phyloP scores from a whole-genome alignment of 1,139 yeast species.

The Geotrichum aggregatum region DNA sequence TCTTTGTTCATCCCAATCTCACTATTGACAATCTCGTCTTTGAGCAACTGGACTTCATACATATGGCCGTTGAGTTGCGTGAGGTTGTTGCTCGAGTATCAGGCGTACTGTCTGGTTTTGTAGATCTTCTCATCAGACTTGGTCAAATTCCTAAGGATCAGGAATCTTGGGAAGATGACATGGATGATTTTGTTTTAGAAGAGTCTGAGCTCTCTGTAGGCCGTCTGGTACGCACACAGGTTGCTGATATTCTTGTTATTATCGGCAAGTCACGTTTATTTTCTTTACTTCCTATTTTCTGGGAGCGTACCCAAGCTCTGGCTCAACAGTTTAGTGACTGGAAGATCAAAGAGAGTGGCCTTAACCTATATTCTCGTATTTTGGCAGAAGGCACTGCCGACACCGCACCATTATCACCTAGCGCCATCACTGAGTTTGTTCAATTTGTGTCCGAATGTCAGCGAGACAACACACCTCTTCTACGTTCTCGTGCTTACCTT shows the following conservation, averaged over 20 bases:
- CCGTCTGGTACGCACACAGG: conserved; percentile 29
- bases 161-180: conserved; percentile 47
- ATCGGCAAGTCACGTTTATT: conserved; percentile 20
- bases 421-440: conserved; percentile 20
- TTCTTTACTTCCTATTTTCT: conserved; percentile 13
- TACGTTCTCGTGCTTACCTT: conserved; percentile 30
- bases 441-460: conserved; percentile 18
- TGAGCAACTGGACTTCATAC: conserved; percentile 18
- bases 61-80: conserved; percentile 18
- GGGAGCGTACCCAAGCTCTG: conserved; percentile 14
- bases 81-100: conserved; percentile 10
- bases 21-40: conserved; percentile 16
- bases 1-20: conserved; percentile 25
- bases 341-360: conserved; percentile 24
- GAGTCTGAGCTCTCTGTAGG: conserved; percentile 60
- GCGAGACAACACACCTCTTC: conserved; percentile 18
- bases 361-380: conserved; percentile 21
- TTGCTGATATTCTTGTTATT: conserved; percentile 26
- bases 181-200: conserved; percentile 65
- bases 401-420: conserved; percentile 20
- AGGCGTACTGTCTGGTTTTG: conserved; percentile 19
- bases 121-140: conserved; percentile 23
- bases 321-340: conserved; percentile 10
- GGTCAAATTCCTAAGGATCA: conserved; percentile 35
- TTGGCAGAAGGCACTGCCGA: conserved; percentile 22